Conservation (phyloP, 2,329 filamentous ascomycete species). For the Ophiostoma sp. region DNA sequence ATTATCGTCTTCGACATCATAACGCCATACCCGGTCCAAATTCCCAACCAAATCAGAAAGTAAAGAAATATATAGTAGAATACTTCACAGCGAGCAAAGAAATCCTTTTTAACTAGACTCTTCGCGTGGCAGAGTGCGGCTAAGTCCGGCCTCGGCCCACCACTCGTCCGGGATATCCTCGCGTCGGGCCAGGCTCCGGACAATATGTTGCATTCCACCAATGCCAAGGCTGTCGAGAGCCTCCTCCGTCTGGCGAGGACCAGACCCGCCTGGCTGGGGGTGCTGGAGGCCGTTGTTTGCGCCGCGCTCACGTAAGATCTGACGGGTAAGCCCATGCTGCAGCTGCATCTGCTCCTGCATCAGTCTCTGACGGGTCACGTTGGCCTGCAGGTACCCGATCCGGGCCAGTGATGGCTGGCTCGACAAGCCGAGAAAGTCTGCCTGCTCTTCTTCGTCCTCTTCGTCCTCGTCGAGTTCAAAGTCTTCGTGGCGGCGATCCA, state of each 20-base stretch:
- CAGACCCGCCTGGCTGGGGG: background rate
- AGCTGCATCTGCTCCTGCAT: background rate
- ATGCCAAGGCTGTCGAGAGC: slow-evolving; percentile 38
- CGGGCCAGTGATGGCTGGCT: background rate
- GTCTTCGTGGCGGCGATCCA: slow-evolving; percentile 43
- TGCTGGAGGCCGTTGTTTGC: background rate
- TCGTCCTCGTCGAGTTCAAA: slow-evolving; percentile 49
- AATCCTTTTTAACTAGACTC: slow-evolving; percentile 27
- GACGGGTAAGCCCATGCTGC: background rate
- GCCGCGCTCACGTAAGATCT: background rate
- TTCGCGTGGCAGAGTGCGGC: slow-evolving; percentile 48
- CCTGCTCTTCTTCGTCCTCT: slow-evolving; percentile 35
- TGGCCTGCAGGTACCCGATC: background rate
- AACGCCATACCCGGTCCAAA: background rate
- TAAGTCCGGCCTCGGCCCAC: slow-evolving; percentile 68
- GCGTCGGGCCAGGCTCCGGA: slow-evolving; percentile 62
- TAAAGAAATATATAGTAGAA: background rate
- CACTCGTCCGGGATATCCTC: slow-evolving; percentile 77
- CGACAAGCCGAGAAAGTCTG: slow-evolving; percentile 27
- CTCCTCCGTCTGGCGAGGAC: slow-evolving; percentile 27
- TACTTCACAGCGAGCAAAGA: too few species aligned
- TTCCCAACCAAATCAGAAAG: background rate
- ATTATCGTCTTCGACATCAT: slow-evolving; percentile 4
- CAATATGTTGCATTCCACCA: slow-evolving; percentile 64
- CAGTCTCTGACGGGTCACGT: background rate